Conservation (phyloP, 2,329 filamentous ascomycete species). For the Sphaerostilbella broomeana region DNA sequence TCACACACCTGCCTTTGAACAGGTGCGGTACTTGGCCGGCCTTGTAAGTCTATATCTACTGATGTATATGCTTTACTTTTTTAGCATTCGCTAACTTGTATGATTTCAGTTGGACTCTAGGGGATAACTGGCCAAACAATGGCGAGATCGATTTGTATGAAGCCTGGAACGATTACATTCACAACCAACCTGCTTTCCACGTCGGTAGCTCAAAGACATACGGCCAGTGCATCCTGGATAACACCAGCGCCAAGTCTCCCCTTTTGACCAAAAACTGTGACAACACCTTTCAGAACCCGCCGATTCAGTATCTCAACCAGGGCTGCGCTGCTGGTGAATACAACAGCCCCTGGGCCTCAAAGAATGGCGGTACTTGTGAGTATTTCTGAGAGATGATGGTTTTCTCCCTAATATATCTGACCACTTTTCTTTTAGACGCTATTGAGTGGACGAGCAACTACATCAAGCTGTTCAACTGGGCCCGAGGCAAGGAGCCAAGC, state of each 20-base stretch:
- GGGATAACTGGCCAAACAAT: conserved; percentile 49
- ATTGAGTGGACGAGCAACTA: conserved; percentile 36
- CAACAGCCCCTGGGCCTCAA: conserved; percentile 32
- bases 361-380: conserved; percentile 35
- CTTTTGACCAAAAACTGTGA: conserved; percentile 35
- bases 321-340: conserved; percentile 37
- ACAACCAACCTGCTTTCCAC: conserved; percentile 55
- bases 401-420: conserved; percentile 1
- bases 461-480: conserved; percentile 39
- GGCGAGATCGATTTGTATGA: conserved; percentile 66
- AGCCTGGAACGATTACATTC: conserved; percentile 50
- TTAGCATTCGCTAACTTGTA: background rate
- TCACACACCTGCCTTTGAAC: conserved; percentile 60
- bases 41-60: conserved; percentile 37
- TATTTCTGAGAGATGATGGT: conserved; percentile 26
- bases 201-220: conserved; percentile 31
- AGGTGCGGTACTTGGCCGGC: conserved; percentile 68
- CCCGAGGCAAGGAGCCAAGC: conserved; percentile 23
- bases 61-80: background rate
- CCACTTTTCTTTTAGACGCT: conserved; percentile 24
- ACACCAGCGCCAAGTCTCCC: conserved; percentile 24
- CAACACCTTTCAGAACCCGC: conserved; percentile 29
- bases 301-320: conserved; percentile 29
- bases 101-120: conserved; percentile 40
- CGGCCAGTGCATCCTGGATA: conserved; percentile 31